A percentile compares a stretch with the other conserved stretches of the same genome.
phyloP scores from a whole-genome alignment of 1,284 basidiomycete species.

The Cutaneotrichosporon cutaneum region DNA sequence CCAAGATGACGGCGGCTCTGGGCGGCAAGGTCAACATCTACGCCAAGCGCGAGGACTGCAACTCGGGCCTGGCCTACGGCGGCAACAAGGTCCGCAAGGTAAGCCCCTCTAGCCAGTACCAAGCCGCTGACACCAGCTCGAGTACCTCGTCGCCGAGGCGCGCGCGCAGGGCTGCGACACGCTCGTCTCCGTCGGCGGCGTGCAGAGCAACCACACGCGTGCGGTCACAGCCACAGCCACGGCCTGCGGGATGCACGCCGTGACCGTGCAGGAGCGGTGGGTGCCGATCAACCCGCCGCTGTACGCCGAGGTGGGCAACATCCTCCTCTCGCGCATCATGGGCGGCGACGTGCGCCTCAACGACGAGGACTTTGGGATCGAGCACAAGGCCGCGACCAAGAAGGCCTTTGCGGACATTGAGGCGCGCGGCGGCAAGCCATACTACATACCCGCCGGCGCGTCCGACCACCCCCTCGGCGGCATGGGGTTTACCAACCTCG shows the following conservation, averaged over 20 bases:
- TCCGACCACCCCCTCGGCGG: slow-evolving; percentile 40
- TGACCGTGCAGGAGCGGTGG: slow-evolving; percentile 42
- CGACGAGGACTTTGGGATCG: slow-evolving; percentile 38
- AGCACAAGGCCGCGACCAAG: slow-evolving; percentile 36
- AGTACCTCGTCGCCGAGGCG: slow-evolving; percentile 41
- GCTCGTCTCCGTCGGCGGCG: slow-evolving; percentile 42
- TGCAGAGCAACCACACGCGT: slow-evolving; percentile 41
- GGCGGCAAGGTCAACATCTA: slow-evolving; percentile 36
- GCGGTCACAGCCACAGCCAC: slow-evolving; percentile 30
- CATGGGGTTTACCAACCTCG: slow-evolving; percentile 34
- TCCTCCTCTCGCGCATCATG: slow-evolving; percentile 41
- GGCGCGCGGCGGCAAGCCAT: slow-evolving; percentile 36
- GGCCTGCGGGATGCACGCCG: slow-evolving; percentile 22
- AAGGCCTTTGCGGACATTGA: slow-evolving; percentile 36
- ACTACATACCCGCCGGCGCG: slow-evolving; percentile 42
- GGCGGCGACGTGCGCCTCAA: slow-evolving; percentile 42
- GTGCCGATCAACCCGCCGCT: slow-evolving; percentile 42
- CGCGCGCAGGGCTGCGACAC: slow-evolving; percentile 33
- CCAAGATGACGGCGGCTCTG: slow-evolving; percentile 30
- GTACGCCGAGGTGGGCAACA: slow-evolving; percentile 40
- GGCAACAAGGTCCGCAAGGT: slow-evolving; percentile 47
- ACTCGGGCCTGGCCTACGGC: slow-evolving; percentile 41
- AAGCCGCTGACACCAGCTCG: slow-evolving; percentile 29
- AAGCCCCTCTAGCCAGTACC: slow-evolving; percentile 1
- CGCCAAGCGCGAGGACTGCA: slow-evolving; percentile 43